Percentiles rank a stretch among this genome's conserved stretches.
Evolutionary conservation across 2,329 filamentous ascomycete species (phyloP).

Genomic region (Camptophora hylomeconis): DNA sequence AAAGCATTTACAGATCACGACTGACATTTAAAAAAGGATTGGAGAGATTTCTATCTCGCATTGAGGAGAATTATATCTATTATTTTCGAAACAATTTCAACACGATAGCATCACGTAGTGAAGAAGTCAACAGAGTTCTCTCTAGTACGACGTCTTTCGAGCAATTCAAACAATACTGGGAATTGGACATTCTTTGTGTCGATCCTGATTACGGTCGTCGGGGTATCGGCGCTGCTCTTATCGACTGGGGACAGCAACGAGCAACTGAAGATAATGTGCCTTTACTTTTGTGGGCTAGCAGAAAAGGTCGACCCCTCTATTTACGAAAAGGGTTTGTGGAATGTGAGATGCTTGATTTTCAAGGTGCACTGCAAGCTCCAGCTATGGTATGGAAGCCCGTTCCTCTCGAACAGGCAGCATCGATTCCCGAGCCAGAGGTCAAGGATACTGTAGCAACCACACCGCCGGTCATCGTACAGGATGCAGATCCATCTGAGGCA

Average conservation of each 20-base stretch:
- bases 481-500: neutral
- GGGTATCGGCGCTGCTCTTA: constrained; percentile 18
- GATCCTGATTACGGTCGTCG: constrained; percentile 18
- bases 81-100: constrained; percentile 10
- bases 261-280: constrained; percentile 15
- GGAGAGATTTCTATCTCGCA: constrained; percentile 7
- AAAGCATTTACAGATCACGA: too few species aligned
- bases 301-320: constrained; percentile 18
- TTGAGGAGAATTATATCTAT: constrained; percentile 9
- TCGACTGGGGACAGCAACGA: constrained; percentile 17
- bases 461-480: neutral
- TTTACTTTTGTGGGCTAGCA: constrained; percentile 18
- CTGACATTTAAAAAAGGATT: constrained; percentile 7
- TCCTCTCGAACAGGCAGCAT: neutral
- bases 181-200: constrained; percentile 17
- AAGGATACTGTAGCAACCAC: neutral
- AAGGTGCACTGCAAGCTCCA: constrained; percentile 1
- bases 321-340: constrained; percentile 20
- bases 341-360: constrained; percentile 7
- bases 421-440: neutral
- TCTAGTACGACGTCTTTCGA: constrained; percentile 8
- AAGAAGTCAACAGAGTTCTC: constrained; percentile 4
- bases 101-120: constrained; percentile 3
- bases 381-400: constrained; percentile 11
- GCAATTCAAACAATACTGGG: constrained; percentile 16